Evolutionary conservation across 2,329 filamentous ascomycete genomes (phyloP), one percentile per base, ranked within the genome.

Genomic region (Fonsecaea pugnacius): DNA sequence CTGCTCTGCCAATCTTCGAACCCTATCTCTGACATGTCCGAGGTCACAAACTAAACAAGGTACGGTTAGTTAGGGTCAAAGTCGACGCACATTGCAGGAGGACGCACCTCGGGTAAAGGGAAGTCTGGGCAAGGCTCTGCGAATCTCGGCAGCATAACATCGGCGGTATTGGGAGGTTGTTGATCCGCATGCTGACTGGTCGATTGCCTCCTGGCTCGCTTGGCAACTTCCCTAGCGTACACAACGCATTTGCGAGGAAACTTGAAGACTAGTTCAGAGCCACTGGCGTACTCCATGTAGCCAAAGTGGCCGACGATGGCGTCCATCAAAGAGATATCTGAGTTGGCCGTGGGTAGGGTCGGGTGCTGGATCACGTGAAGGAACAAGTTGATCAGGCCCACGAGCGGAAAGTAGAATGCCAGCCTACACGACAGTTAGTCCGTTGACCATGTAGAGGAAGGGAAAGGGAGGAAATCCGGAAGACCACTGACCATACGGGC

Each of bases 321-420:
- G 4, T 53, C 50, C 50, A 53, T 27, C 50, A 53, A 35, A 14
- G 50, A 27, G 2, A 53, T 53, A 12, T 53, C 50, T 3, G 50
- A 53, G 6, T 53, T 53, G 7, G 50, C 24, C n/a, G 50, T 53
- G 6, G 50, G 24, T 1, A 53, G 50, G 24, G 27, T 30, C 7
- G 50, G 50, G 33, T 53, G 50, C 24, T 53, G 50, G 7, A 53
- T 53, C 2, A 53, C 27, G 50, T 53, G 50, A 14, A 53, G 50
- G 33, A 53, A 53, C 33, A 53, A 30, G 32, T 53, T 53, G 50
- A 53, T 53, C 50, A 53, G 12, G 8, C 50, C 50, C 14, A 53
- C 50, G 18, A 53, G 24, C 3, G 50, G 50, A 30, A 53, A 53
- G 24, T 53, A 53, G 18, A 53, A 35, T 40, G 36, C 36, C 36